These are phyloP conservation scores for Pseudocercospora macadamiae DNA, from an alignment of 2,329 filamentous ascomycete genomes.

Conservation along the genomic window DNA sequence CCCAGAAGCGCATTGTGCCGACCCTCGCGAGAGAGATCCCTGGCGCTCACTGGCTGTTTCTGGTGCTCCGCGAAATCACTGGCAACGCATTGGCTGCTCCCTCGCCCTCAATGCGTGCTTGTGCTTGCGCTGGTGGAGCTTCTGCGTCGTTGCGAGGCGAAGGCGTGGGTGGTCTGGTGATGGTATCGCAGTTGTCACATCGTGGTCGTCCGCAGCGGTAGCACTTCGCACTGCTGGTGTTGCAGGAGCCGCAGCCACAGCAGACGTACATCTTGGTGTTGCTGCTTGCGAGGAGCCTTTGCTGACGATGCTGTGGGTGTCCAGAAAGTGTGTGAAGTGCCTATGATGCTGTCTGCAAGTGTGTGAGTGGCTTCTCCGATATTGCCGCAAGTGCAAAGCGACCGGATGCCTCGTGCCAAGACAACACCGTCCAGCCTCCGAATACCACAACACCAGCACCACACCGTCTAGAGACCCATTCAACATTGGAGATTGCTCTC, in stretches of 20 bases:
- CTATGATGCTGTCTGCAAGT: background rate
- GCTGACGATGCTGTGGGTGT: background rate
- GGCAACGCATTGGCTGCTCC: no score
- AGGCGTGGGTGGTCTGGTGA: background rate
- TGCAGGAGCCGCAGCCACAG: constrained; percentile 9
- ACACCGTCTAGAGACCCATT: constrained; percentile 11
- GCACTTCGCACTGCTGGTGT: constrained; percentile 3
- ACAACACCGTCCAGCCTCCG: constrained; percentile 1
- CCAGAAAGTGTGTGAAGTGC: background rate
- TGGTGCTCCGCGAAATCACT: no score
- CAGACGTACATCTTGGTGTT: constrained; percentile 12
- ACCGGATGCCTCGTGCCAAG: background rate
- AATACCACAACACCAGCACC: background rate
- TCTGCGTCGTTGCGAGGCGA: background rate
- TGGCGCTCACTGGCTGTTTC: no score
- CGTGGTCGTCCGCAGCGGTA: constrained; percentile 5
- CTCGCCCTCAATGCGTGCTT: no score
- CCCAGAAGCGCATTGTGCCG: no score
- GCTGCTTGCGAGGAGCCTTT: background rate
- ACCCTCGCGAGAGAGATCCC: no score
- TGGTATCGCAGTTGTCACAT: constrained; percentile 10
- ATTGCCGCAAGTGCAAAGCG: background rate
- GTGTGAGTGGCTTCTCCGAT: background rate
- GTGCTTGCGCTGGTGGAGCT: background rate
- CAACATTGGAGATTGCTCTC: constrained; percentile 17